These are phyloP conservation scores for Vickermania ingenoplastis DNA, from an alignment of 208 protist genomes.

Conservation along the genomic window DNA sequence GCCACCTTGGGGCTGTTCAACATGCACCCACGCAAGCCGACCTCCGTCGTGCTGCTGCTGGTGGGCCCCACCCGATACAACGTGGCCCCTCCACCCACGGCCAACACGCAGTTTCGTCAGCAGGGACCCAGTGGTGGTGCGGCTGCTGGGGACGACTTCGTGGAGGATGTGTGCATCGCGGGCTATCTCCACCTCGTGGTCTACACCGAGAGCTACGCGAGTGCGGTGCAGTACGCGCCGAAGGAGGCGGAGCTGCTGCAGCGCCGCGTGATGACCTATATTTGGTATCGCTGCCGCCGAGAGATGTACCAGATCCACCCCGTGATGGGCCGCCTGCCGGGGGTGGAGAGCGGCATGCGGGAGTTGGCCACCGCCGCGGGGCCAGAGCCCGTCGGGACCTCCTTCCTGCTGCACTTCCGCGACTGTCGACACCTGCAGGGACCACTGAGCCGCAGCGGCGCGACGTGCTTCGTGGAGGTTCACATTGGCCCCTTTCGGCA, in stretches of 20 bases:
- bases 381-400: conserved; percentile 28
- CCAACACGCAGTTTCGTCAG: conserved; percentile 4
- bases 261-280: conserved; percentile 49
- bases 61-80: conserved; percentile 15
- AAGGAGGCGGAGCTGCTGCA: conserved; percentile 30
- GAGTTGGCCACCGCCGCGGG: conserved; percentile 21
- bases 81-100: conserved; percentile 15
- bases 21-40: not conserved
- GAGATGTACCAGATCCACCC: conserved; percentile 71
- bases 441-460: not conserved
- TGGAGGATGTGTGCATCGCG: not conserved
- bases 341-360: conserved; percentile 21
- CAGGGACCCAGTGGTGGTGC: not conserved
- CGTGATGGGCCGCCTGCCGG: conserved; percentile 54
- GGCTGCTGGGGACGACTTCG: not conserved
- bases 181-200: conserved; percentile 27
- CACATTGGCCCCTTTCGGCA: conserved; percentile 25
- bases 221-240: conserved; percentile 17
- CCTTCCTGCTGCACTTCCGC: conserved; percentile 24
- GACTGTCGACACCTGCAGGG: conserved; percentile 9
- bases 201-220: conserved; percentile 34
- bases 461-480: conserved; percentile 25
- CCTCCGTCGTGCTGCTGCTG: not conserved
- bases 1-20: not conserved
- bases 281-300: conserved; percentile 73